phyloP scores from a whole-genome alignment of 495 filamentous ascomycete species.

The Podospora anserina region DNA sequence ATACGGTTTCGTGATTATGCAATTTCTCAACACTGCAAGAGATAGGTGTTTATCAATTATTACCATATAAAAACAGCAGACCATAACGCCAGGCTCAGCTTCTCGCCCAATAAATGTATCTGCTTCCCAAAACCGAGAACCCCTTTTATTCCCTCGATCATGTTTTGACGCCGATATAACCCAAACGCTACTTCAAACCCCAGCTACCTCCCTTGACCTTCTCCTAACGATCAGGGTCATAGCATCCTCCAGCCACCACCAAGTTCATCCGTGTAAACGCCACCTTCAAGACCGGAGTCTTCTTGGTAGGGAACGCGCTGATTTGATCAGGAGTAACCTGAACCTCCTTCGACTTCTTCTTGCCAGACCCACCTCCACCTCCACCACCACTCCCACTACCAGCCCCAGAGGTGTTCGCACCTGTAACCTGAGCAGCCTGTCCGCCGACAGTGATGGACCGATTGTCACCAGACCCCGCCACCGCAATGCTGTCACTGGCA shows the following conservation, averaged over 20 bases:
- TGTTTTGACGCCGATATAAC: not conserved
- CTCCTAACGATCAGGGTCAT: conserved; percentile 47
- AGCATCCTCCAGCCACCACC: conserved; percentile 82
- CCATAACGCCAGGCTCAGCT: not conserved
- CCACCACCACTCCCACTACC: conserved; percentile 39
- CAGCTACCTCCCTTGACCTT: not conserved
- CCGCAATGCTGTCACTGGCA: conserved; percentile 46
- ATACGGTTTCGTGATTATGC: not conserved
- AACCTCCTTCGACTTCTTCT: conserved; percentile 87
- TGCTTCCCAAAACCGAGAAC: not conserved
- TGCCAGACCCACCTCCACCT: conserved; percentile 52
- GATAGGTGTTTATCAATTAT: not conserved
- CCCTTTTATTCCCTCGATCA: not conserved
- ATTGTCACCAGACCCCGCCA: conserved; percentile 43
- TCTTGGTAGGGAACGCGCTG: conserved; percentile 90
- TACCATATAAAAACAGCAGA: not conserved
- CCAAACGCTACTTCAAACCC: not conserved
- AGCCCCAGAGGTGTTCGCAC: conserved; percentile 28
- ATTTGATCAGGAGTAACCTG: conserved; percentile 91
- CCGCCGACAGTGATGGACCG: conserved; percentile 36
- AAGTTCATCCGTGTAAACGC: conserved; percentile 91
- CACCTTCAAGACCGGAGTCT: conserved; percentile 89
- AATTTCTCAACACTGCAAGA: not conserved
- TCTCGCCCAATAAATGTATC: not conserved
- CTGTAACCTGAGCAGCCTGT: conserved; percentile 30